Conservation (phyloP, 768 basidiomycete genomes). For the Leccinum ochraceum region DNA sequence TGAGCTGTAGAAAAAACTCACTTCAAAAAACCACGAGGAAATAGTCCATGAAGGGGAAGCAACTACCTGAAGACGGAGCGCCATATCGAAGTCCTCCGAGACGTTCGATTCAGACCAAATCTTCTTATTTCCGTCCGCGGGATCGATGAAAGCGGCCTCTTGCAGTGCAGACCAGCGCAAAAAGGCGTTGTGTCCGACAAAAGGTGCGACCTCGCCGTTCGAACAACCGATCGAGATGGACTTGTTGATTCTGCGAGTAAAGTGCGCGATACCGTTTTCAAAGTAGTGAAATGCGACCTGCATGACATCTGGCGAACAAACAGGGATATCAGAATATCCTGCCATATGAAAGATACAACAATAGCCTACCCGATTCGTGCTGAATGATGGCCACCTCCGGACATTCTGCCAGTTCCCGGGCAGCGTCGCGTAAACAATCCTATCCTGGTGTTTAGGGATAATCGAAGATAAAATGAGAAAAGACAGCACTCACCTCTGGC, state of each 20-base stretch:
- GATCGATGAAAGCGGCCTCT: conserved; percentile 76
- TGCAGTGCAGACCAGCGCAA: conserved; percentile 90
- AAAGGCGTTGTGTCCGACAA: conserved; percentile 89
- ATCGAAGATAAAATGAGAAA: neutral
- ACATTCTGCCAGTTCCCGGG: conserved; percentile 77
- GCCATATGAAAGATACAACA: neutral
- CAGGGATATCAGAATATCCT: conserved; percentile 28
- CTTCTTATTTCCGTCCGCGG: conserved; percentile 57
- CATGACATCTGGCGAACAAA: conserved; percentile 64
- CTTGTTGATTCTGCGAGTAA: conserved; percentile 88
- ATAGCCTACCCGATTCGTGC: conserved; percentile 66
- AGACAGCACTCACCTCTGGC: conserved; percentile 49
- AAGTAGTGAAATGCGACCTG: conserved; percentile 89
- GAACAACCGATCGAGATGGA: conserved; percentile 78
- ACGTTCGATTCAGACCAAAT: conserved; percentile 70
- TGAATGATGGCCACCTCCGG: conserved; percentile 92
- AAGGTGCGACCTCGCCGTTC: conserved; percentile 75
- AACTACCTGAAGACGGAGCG: conserved; percentile 49
- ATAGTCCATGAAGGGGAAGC: neutral
- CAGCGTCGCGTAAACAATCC: conserved; percentile 91
- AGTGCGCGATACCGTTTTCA: conserved; percentile 91
- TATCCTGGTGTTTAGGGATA: conserved; percentile 22
- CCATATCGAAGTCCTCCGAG: conserved; percentile 75
- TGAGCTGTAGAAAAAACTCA: conserved; percentile 48
- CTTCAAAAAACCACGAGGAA: neutral